Percentiles rank a stretch among this genome's conserved stretches.
These are phyloP conservation scores for Pythium vanterpoolii DNA, from an alignment of 352 stramenopile species.

Conservation along the genomic window DNA sequence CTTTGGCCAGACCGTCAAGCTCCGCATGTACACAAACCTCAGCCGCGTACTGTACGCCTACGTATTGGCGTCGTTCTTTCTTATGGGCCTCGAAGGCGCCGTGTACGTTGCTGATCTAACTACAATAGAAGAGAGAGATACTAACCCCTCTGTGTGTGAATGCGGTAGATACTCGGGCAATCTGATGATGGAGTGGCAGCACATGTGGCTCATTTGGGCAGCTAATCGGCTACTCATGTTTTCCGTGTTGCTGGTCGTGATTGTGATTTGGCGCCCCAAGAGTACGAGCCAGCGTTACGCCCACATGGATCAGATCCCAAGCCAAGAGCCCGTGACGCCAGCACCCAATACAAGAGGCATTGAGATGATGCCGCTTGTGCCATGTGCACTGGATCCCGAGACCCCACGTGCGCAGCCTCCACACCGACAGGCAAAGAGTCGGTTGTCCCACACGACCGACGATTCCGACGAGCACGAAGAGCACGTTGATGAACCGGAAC, in stretches of 20 bases:
- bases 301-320: conserved; percentile 79
- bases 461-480: conserved; percentile 9
- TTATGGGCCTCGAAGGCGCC: conserved; percentile 71
- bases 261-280: conserved; percentile 73
- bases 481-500: conserved; percentile 1
- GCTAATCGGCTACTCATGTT: conserved; percentile 73
- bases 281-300: conserved; percentile 64
- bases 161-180: conserved; percentile 58
- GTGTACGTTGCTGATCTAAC: conserved; percentile 46
- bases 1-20: conserved; percentile 78
- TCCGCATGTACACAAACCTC: conserved; percentile 71
- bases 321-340: conserved; percentile 50
- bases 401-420: not conserved
- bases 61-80: conserved; percentile 62
- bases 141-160: not conserved
- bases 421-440: not conserved
- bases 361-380: conserved; percentile 56
- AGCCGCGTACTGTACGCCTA: conserved; percentile 57
- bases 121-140: not conserved
- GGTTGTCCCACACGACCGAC: conserved; percentile 8
- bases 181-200: conserved; percentile 62
- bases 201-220: conserved; percentile 79
- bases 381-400: conserved; percentile 43
- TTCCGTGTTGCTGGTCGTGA: conserved; percentile 52
- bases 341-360: conserved; percentile 40